These are phyloP conservation scores for Podaxis rugospora DNA, from an alignment of 768 basidiomycete genomes.

Conservation along the genomic window DNA sequence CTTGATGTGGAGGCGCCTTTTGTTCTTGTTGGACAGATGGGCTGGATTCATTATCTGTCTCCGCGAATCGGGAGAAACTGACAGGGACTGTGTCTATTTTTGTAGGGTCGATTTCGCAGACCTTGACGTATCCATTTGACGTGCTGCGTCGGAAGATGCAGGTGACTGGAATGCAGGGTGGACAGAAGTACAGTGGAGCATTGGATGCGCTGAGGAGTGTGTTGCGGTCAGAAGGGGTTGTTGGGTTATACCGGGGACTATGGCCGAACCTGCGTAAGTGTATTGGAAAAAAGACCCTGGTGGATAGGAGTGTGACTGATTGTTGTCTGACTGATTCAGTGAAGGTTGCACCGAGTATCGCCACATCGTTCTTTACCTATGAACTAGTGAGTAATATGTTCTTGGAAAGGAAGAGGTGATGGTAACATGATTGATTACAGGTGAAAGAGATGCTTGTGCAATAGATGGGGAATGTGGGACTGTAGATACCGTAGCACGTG, in stretches of 20 bases:
- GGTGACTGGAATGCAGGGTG: constrained; percentile 72
- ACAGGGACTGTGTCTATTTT: constrained; percentile 1
- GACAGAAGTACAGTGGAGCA: constrained; percentile 74
- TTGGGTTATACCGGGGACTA: constrained; percentile 78
- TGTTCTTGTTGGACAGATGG: neutral
- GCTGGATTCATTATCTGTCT: neutral
- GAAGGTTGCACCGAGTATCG: constrained; percentile 88
- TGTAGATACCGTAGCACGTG: neutral
- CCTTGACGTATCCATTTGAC: constrained; percentile 94
- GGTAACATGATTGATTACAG: neutral
- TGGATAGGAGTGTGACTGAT: constrained; percentile 1
- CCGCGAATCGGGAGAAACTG: neutral
- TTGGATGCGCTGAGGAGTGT: constrained; percentile 72
- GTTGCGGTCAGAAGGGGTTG: constrained; percentile 66
- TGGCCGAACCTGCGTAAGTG: constrained; percentile 86
- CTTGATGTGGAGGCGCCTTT: neutral
- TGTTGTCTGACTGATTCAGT: constrained; percentile 37
- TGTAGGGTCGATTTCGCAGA: constrained; percentile 85
- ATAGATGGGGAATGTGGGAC: neutral
- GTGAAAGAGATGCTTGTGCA: constrained; percentile 6
- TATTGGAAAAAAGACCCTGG: neutral
- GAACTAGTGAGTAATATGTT: constrained; percentile 42
- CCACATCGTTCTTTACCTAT: constrained; percentile 82
- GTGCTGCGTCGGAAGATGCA: constrained; percentile 96
- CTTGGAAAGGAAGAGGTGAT: neutral